Evolutionary conservation across 371 early-diverging fungal genomes (phyloP).

Genomic region (Rhizopus sp.): DNA sequence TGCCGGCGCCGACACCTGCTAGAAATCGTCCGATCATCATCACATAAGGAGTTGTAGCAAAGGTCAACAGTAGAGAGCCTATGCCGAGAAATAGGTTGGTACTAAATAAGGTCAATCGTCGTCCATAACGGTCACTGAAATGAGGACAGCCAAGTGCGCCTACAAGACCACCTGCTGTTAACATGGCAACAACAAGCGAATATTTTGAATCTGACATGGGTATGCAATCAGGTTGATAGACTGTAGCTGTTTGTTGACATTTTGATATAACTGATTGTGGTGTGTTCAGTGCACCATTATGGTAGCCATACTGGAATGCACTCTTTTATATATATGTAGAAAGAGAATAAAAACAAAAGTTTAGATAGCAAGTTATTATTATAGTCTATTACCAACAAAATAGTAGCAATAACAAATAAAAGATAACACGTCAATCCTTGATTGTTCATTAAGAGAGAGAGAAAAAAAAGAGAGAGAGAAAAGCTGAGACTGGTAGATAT

Average conservation of each 20-base stretch:
- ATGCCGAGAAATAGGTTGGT: slow-evolving; percentile 62
- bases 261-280: slow-evolving; percentile 71
- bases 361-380: background rate
- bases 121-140: slow-evolving; percentile 74
- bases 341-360: background rate
- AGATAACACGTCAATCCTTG: slow-evolving; percentile 33
- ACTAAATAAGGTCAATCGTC: slow-evolving; percentile 68
- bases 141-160: slow-evolving; percentile 80
- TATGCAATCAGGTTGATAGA: slow-evolving; percentile 69
- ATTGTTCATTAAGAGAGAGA: slow-evolving; percentile 11
- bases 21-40: slow-evolving; percentile 81
- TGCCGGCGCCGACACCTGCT: slow-evolving; percentile 84
- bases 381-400: slow-evolving; percentile 34
- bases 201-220: slow-evolving; percentile 79
- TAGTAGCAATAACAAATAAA: slow-evolving; percentile 41
- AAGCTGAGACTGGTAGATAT: background rate
- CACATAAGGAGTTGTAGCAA: slow-evolving; percentile 47
- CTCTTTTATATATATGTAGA: slow-evolving; percentile 26
- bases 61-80: slow-evolving; percentile 69
- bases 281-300: slow-evolving; percentile 81
- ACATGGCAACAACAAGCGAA: slow-evolving; percentile 70
- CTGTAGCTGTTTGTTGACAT: slow-evolving; percentile 39
- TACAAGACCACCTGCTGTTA: slow-evolving; percentile 79
- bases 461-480: slow-evolving; percentile 1
- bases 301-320: slow-evolving; percentile 83